Conservation (phyloP, 305 asterid species). For the Rubia occidens region DNA sequence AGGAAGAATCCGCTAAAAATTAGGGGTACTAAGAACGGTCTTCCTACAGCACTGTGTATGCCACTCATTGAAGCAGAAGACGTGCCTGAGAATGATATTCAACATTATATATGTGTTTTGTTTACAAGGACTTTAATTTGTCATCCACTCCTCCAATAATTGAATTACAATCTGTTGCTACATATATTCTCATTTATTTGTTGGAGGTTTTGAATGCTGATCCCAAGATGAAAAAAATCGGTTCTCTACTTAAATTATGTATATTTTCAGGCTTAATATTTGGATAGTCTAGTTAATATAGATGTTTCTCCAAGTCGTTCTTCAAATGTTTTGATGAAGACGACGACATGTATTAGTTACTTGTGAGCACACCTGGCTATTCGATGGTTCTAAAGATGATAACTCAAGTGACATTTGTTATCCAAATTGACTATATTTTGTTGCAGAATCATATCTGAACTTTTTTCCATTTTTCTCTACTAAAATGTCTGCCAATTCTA, state of each 20-base stretch:
- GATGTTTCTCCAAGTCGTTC: background rate
- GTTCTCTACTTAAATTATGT: background rate
- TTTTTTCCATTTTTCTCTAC: background rate
- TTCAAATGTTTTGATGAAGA: background rate
- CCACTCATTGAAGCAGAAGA: background rate
- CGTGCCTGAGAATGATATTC: background rate
- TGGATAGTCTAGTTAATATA: background rate
- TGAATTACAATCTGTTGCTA: background rate
- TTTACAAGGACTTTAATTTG: background rate
- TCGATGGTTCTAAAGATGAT: background rate
- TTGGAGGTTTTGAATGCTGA: background rate
- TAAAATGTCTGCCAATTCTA: no score
- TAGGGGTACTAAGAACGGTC: background rate
- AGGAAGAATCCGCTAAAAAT: background rate
- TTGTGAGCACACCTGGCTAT: background rate
- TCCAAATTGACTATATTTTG: background rate
- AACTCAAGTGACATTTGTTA: background rate
- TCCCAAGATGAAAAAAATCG: background rate
- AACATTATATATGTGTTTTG: background rate
- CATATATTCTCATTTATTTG: background rate
- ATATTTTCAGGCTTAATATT: background rate
- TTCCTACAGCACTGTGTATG: background rate
- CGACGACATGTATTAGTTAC: background rate
- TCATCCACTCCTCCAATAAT: background rate
- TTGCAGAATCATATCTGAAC: background rate